Base-by-base conservation (phyloP, 2,329 filamentous ascomycete genomes). In the Phyllosticta citrichinensis region DNA sequence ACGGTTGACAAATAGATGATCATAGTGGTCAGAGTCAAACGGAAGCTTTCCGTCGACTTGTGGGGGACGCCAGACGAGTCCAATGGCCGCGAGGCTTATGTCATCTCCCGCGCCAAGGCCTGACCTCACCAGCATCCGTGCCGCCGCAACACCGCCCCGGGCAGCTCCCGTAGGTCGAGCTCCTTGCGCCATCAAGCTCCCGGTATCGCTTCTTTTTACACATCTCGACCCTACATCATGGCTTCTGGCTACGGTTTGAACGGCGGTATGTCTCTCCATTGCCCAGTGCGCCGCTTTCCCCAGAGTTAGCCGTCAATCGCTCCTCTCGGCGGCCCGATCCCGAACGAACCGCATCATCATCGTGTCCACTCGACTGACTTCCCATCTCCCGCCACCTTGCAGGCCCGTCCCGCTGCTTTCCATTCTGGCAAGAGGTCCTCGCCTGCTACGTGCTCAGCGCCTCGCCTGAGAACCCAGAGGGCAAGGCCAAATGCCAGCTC, bases 371-470 rank as follows among this genome's bases (percentile, higher is more conserved):
- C 22, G 53, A 56, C 54, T 33, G 22, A 60, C 59, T 27, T 50
- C 52, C 52, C 51, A 33, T 22, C 40, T 25, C 51, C 25, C 35
- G 52, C 50, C 20, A 52, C 27, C 40, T 20, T 55, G 47, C 70
- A 87, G 85, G 85, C 70, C 83, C 83, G 66, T 83, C 81, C 69
- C 89, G 93, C 77, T 99, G 94, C 86, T 97, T 96, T 81, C 90
- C 92, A 73, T 99, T 97, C 85, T 99, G 94, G 94, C 94, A 99
- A 80, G 94, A 99, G 79, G 86, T 97, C 66, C 88, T 99, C 74
- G 91, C 91, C 70, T 99, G 94, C 85, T 99, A 99, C 76, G 91
- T 97, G 64, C 87, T 96, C 73, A 96, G 96, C 79, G 88, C 89
- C 62, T 82, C 82, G 65, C 80, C 86, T 64, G 87, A 91, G 57